Evolutionary conservation across 2,329 filamentous ascomycete species (phyloP), one percentile per base, ranked within the genome.

Genomic region (Fonsecaea nubica): DNA sequence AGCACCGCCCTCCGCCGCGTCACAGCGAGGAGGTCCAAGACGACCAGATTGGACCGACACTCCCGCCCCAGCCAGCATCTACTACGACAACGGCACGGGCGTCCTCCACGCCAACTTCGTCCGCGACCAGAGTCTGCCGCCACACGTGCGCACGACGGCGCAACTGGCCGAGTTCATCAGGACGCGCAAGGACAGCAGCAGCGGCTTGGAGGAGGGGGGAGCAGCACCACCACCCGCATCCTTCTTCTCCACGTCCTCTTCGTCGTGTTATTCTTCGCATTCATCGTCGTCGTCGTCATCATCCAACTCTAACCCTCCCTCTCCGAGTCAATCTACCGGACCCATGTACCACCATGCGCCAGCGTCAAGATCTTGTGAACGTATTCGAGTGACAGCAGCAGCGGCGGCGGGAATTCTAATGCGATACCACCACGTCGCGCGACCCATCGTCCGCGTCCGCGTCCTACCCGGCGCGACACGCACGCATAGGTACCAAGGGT

Each of bases 41-140:
- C 3, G 45, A 25, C n/a, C 21, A 13, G 18, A 50, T 50, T 18
- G 45, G 25, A 13, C 4, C 6, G 45, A 25, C 45, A 5, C 18
- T 3, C 4, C 21, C 8, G 12, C 45, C 4, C 21, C 45, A 25
- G 45, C n/a, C 45, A 50, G 45, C 45, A 25, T 50, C 45, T 25
- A 21, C 45, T 50, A 50, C 45, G 45, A 50, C 18, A 50, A 50
- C 45, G 45, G 45, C 45, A 50, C 45, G 45, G 45, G 45, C 18
- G 25, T 18, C 8, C 45, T 50, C 18, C 45, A 50, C 21, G 45
- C 18, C 18, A 50, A 21, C 45, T 25, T 50, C 18, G 45, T 50
- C 7, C 45, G 12, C 18, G 18, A 50, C 8, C 45, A 25, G 9
- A 10, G n/a, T 2, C 45, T 50, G 18, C 45, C 45, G 18, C 18